Conservation (phyloP, 2,329 filamentous ascomycete genomes). For the Geoglossum cookeanum region DNA sequence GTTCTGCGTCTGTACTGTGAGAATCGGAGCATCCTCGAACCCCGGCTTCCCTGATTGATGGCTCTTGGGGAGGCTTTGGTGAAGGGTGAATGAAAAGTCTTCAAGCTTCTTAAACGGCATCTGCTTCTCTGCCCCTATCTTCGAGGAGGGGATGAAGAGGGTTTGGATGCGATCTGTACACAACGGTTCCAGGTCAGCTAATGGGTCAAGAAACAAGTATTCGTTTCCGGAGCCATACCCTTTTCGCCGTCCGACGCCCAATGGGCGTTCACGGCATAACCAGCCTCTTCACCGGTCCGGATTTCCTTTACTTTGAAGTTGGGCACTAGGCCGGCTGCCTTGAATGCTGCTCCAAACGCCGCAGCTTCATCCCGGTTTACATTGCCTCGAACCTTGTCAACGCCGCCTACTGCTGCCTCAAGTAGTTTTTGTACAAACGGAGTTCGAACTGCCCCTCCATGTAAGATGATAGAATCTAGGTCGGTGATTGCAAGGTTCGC, state of each 20-base stretch:
- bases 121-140: slow-evolving; percentile 63
- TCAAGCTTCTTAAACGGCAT: slow-evolving; percentile 64
- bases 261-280: slow-evolving; percentile 56
- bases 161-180: slow-evolving; percentile 55
- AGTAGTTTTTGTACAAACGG: slow-evolving; percentile 87
- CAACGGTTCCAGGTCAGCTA: neutral
- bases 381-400: slow-evolving; percentile 72
- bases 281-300: slow-evolving; percentile 54
- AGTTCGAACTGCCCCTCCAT: slow-evolving; percentile 76
- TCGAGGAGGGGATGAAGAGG: slow-evolving; percentile 62
- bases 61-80: slow-evolving; percentile 40
- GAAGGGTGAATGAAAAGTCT: slow-evolving; percentile 65
- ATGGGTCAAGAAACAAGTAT: neutral
- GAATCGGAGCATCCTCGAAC: slow-evolving; percentile 37
- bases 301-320: slow-evolving; percentile 98
- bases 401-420: slow-evolving; percentile 50
- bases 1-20: slow-evolving; percentile 59
- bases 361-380: slow-evolving; percentile 96
- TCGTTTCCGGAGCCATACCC: slow-evolving; percentile 1
- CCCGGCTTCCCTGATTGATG: slow-evolving; percentile 24
- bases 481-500: slow-evolving; percentile 57
- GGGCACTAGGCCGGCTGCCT: slow-evolving; percentile 76
- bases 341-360: slow-evolving; percentile 89
- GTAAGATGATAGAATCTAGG: slow-evolving; percentile 77
- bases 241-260: slow-evolving; percentile 44